Evolutionary conservation across 108 stramenopile species (phyloP), one percentile per base, ranked within the genome.

Genomic region (Stephanodiscus minutulus): DNA sequence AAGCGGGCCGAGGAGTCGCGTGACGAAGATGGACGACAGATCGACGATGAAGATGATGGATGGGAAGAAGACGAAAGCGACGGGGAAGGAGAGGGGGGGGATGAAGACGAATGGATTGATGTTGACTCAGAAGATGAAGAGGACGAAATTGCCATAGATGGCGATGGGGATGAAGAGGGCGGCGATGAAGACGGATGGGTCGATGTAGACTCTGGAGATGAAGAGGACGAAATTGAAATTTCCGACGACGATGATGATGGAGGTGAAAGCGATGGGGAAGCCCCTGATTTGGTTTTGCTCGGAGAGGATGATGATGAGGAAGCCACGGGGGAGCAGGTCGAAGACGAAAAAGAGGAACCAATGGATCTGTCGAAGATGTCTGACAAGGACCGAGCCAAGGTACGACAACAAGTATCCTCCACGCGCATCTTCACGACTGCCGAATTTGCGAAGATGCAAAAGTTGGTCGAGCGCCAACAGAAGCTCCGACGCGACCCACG

Each of bases 381-480:
- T 10, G 64, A 70, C 21, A 68, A 87, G 46, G 88, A 94, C 57
- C 86, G 91, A 24, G 83, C 89, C 46, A 85, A 92, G 50, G 46
- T 94, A 33, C 82, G 86, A 68, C 87, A 87, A 41, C 66, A 94
- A 50, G 85, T 93, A 25, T 95, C 93, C 0, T 74, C 93, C 9
- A 91, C 76, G 17, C 87, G 97, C 8, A 83, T 97, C 31, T 92
- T 96, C 50, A 83, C 92, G 10, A 79, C 81, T 48, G 76, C 83
- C 27, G 97, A 97, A 36, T 96, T 96, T 68, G 87, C 71, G 13
- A 91, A 86, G 72, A 96, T 97, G 87, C 78, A 88, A 36, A 94
- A 95, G 79, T 83, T 97, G 61, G 91, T 92, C 10, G 91, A 89
- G 53, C 74, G 91, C n/a, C 89, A 92, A 72, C 81, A 88, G 55